Evolutionary conservation across 2,329 filamentous ascomycete genomes (phyloP), one percentile per base, ranked within the genome.

Genomic region (Cercospora sp.): DNA sequence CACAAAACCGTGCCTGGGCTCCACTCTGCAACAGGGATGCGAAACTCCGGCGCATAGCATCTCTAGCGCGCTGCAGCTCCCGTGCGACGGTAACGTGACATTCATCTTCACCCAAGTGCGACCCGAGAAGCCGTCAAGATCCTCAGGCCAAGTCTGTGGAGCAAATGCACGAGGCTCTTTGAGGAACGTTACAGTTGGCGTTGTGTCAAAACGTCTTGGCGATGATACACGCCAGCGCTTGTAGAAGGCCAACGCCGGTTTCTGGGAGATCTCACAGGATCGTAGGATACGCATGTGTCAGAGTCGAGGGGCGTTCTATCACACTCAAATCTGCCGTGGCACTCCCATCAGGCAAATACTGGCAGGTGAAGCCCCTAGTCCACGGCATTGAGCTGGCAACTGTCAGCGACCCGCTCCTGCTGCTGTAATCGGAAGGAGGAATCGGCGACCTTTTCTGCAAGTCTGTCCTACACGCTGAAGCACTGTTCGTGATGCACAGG

Each of bases 1-100:
- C 55, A 65, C 63, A 65, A 65, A 65, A 39, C 55, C 63, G 55
- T 42, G 62, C 30, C 62, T 31, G 16, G 23, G 30, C 62, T 64
- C 62, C 62, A 58, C 62, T 42, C 20, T 20, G 45, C 28, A 51
- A 10, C n/a, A 18, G n/a, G 51, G 62, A 39, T 42, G 31, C 48
- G 51, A 64, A 64, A 57, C 62, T 57, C 23, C 48, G 48, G 61
- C 61, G 61, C 61, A 39, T n/a, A 64, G 36, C 51, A 18, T 58
- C 62, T 42, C 48, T 51, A 64, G 62, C 48, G 48, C 31, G 62
- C 48, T 64, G 62, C 62, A 64, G 62, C 48, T 45, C 31, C 23
- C 39, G 62, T 64, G 36, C 48, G 18, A 64, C 62, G 28, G 36
- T 33, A 64, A 57, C 62, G 51, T 58, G 62, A 64, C 62, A 58